Conservation (phyloP, 768 basidiomycete genomes). For the Pleurotus giganteus region DNA sequence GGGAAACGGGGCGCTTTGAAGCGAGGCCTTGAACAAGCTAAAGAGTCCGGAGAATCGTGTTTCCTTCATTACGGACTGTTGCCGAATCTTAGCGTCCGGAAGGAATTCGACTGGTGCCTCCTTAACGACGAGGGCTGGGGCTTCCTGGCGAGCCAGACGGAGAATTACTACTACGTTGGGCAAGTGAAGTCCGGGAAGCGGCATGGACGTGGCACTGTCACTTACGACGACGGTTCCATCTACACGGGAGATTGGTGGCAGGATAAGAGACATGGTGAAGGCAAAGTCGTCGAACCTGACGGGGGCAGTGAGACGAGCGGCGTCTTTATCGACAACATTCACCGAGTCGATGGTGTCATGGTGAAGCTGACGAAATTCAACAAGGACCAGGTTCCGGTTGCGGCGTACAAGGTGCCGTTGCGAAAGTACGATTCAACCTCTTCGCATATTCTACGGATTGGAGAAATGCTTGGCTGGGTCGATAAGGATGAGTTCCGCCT, state of each 20-base stretch:
- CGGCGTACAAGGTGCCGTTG: background rate
- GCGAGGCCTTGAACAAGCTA: conserved; percentile 6
- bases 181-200: conserved; percentile 13
- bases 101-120: conserved; percentile 14
- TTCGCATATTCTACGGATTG: conserved; percentile 10
- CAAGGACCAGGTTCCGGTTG: background rate
- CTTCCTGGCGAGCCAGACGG: conserved; percentile 11
- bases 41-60: background rate
- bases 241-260: conserved; percentile 16
- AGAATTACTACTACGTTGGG: conserved; percentile 15
- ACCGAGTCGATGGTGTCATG: conserved; percentile 1
- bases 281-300: conserved; percentile 9
- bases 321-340: conserved; percentile 11
- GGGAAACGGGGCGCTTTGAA: conserved; percentile 3
- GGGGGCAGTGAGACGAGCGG: background rate
- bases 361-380: background rate
- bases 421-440: conserved; percentile 7
- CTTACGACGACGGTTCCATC: conserved; percentile 13
- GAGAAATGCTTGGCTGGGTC: conserved; percentile 8
- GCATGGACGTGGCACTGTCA: conserved; percentile 15
- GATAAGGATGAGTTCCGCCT: conserved; percentile 8
- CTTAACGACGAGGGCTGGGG: conserved; percentile 17
- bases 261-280: conserved; percentile 12
- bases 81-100: background rate
- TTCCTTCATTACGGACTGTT: conserved; percentile 11